A percentile compares a stretch with the other conserved stretches of the same genome.
These are phyloP conservation scores for Kluyveromyces dobzhanskii DNA, from an alignment of 805 yeast genomes.

Conservation along the genomic window DNA sequence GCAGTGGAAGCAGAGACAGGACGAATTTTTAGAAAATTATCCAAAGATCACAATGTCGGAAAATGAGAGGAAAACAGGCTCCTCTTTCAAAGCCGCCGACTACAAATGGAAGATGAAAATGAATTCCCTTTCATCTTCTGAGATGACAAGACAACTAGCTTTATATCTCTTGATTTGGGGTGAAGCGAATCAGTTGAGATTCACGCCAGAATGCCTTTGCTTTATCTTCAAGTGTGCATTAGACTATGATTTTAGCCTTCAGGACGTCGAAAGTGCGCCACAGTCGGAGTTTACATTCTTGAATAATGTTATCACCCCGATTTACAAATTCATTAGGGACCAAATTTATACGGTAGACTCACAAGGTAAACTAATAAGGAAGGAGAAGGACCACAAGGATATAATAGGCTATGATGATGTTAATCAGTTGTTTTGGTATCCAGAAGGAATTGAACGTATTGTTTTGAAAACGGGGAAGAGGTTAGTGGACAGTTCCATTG, in stretches of 20 bases:
- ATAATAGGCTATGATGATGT: slow-evolving; percentile 85
- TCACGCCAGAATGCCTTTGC: slow-evolving; percentile 84
- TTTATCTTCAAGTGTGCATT: slow-evolving; percentile 80
- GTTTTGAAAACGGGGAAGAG: slow-evolving; percentile 36
- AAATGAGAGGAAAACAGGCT: slow-evolving; percentile 61
- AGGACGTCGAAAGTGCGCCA: slow-evolving; percentile 19
- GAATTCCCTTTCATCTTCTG: slow-evolving; percentile 43
- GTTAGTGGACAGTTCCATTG: slow-evolving; percentile 45
- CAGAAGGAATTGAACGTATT: slow-evolving; percentile 56
- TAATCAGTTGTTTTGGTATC: slow-evolving; percentile 82
- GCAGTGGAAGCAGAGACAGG: slow-evolving; percentile 39
- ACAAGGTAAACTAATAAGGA: slow-evolving; percentile 46
- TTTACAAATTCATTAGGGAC: slow-evolving; percentile 56
- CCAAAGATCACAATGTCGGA: slow-evolving; percentile 52
- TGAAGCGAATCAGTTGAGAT: slow-evolving; percentile 77
- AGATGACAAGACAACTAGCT: slow-evolving; percentile 60
- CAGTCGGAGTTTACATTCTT: slow-evolving; percentile 43
- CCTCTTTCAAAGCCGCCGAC: slow-evolving; percentile 66
- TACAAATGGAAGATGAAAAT: slow-evolving; percentile 68
- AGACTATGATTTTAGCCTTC: slow-evolving; percentile 51
- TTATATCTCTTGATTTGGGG: slow-evolving; percentile 80
- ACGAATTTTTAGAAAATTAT: slow-evolving; percentile 39
- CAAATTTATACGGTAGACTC: slow-evolving; percentile 49
- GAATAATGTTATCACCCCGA: slow-evolving; percentile 66
- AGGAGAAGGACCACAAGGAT: slow-evolving; percentile 62